Evolutionary conservation across 2,329 filamentous ascomycete species (phyloP).

Genomic region (Fusarium veterinarium): DNA sequence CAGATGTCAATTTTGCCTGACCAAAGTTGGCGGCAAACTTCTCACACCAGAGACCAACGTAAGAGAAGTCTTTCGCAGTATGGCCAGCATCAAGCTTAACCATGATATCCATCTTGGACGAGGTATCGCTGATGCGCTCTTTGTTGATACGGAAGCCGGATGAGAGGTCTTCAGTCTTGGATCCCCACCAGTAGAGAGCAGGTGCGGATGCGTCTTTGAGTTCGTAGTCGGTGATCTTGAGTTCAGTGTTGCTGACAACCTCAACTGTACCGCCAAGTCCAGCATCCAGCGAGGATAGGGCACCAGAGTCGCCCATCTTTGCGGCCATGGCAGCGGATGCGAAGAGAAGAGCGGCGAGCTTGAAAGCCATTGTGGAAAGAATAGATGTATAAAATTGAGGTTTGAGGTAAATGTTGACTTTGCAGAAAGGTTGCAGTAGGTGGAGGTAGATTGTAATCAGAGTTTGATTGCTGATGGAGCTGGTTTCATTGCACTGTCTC

Average conservation of each 20-base stretch:
- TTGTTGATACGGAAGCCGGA: constrained; percentile 3
- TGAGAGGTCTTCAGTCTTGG: not conserved
- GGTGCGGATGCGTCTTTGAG: not conserved
- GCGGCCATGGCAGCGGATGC: not conserved
- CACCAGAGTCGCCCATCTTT: not conserved
- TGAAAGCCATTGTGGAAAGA: not conserved
- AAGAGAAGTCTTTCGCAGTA: not conserved
- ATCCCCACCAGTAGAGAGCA: constrained; percentile 8
- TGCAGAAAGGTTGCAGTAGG: not conserved
- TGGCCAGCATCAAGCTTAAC: not conserved
- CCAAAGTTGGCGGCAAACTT: not conserved
- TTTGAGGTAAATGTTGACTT: not conserved
- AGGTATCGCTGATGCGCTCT: not conserved
- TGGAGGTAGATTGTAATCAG: not conserved
- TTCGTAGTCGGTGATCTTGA: not conserved
- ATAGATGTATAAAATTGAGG: not conserved
- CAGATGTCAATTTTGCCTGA: not conserved
- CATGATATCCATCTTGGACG: not conserved
- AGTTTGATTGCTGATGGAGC: not conserved
- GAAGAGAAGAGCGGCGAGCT: not conserved
- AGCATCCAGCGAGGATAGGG: not conserved
- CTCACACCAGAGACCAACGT: not conserved
- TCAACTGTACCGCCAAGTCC: not conserved
- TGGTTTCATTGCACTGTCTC: accelerated
- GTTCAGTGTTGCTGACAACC: not conserved